Base-by-base conservation (phyloP, 202 grass and related monocot species). In the Alloteropsis angusta region DNA sequence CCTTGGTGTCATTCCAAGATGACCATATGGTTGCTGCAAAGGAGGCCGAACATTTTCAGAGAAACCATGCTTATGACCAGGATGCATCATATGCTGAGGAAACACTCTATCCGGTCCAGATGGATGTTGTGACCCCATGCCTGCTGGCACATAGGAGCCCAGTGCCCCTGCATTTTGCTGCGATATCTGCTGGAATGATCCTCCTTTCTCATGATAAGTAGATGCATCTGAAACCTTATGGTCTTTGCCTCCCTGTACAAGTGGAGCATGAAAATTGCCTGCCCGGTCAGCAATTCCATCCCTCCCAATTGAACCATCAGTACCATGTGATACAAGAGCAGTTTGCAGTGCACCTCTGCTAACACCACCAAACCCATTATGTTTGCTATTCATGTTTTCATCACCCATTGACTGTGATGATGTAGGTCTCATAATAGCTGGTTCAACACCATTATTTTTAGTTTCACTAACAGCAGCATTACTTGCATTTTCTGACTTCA, bases 1-100 rank as follows among this genome's bases (percentile, higher is more conserved):
- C 47, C 83, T 81, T 71, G 68, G 59, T 84, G 71, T 56, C 43
- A 76, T 82, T 60, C 87, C 93, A 72, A 80, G 77, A 74, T 80
- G 66, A 77, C 68, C 81, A 79, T 77, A 72, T 67, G 76, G 76
- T 76, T 81, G 87, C 67, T 83, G 85, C 64, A 64, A 58, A 26
- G 72, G 70, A 79, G 80, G 77, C 17, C 32, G 69, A 66, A 44
- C 48, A 79, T 83, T 86, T 72, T 94, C 88, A 64, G 80, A 71
- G 23, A 86, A 78, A 78, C 28, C 77, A 65, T 84, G 81, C 26
- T 65, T 76, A 77, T 59, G 60, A 72, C 78, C 71, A 48, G 82
- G 59, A 61, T 80, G 60, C 37, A 72, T 78, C 83, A 76, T 84
- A 78, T 84, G 86, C 43, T 86, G 80, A 58, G 83, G 69, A 71